Base-by-base conservation (phyloP, 805 yeast species). In the Hanseniaspora valbyensis region DNA sequence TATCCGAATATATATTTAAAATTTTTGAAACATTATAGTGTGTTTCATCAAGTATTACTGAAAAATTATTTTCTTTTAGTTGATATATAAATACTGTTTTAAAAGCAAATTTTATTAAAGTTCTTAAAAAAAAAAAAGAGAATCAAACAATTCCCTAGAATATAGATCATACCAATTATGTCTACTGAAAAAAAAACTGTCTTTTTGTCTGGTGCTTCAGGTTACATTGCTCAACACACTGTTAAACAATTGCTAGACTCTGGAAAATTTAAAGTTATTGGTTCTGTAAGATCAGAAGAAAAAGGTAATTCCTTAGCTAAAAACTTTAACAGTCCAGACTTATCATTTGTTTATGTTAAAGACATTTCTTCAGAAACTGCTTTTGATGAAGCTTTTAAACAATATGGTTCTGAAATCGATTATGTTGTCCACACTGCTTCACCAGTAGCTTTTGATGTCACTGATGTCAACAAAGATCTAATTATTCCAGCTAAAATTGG, bases 401-500 rank as follows among this genome's bases (percentile, higher is more conserved):
- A 59, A 18, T 66, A 73, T 49, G 66, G 69, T 2, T 39, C 51
- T 3, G 70, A 73, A 34, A 61, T 74, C 42, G 64, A 64, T 14
- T 62, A 58, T 53, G 70, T 76, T 4, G 56, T 75, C 19, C 81
- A 75, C 61, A 68, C 75, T 0, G 76, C 78, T 10, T 71, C 76
- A 25, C 80, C 80, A 16, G 69, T 71, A 54, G 54, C 61, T 0
- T 65, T 58, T 43, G 65, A 65, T 2, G 45, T 57, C 12, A 39
- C 49, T 2, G 66, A 69, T 5, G 71, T 71, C 48, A 78, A 78
- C 55, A 66, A 68, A 22, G 79, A 71, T 40, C 68, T 75, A 58
- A 60, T 77, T 24, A 60, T 65, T 16, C 84, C 85, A 12, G 83
- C 84, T 1, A 69, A 75, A 14, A 59, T 69, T 39, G 84, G 83